Conservation (phyloP, 352 stramenopile genomes). For the Phytophthora idaei region DNA sequence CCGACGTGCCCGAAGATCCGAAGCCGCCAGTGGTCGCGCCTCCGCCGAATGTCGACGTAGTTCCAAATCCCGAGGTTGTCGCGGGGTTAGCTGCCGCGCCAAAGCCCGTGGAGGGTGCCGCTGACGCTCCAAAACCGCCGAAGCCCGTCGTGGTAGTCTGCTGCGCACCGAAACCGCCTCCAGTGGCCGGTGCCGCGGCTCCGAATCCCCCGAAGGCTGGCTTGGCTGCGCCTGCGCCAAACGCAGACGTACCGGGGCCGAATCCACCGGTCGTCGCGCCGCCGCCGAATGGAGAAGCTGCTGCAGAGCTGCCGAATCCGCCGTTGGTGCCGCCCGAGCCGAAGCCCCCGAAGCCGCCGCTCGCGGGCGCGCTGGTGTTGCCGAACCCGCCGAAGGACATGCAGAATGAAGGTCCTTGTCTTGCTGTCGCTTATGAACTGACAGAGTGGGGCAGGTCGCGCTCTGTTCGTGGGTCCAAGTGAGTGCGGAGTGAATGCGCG, state of each 20-base stretch:
- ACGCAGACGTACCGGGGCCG: slow-evolving; percentile 43
- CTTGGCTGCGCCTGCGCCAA: slow-evolving; percentile 43
- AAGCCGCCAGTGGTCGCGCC: slow-evolving; percentile 33
- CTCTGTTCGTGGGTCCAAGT: slow-evolving; percentile 1
- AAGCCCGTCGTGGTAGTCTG: slow-evolving; percentile 41
- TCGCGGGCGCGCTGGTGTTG: slow-evolving; percentile 40
- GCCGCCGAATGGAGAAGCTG: slow-evolving; percentile 59
- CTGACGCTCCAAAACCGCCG: slow-evolving; percentile 38
- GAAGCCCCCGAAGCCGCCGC: slow-evolving; percentile 56
- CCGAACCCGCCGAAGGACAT: slow-evolving; percentile 68
- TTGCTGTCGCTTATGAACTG: slow-evolving; percentile 10
- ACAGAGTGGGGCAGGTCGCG: slow-evolving; percentile 4
- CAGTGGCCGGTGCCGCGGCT: slow-evolving; percentile 14
- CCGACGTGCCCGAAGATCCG: slow-evolving; percentile 34
- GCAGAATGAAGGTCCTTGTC: slow-evolving; percentile 28
- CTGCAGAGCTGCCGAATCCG: slow-evolving; percentile 46
- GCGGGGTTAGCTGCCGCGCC: slow-evolving; percentile 33
- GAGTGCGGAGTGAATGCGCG: slow-evolving; percentile 7
- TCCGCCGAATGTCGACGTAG: slow-evolving; percentile 36
- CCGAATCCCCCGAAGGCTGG: slow-evolving; percentile 50
- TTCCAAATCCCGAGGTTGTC: slow-evolving; percentile 46
- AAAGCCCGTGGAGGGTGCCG: slow-evolving; percentile 41
- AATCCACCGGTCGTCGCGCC: slow-evolving; percentile 36
- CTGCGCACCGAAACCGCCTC: slow-evolving; percentile 28
- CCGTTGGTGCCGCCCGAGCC: slow-evolving; percentile 34